Percentiles rank a stretch among this genome's conserved stretches.
phyloP scores from a whole-genome alignment of 306 rosid genomes.

The Abrus precatorius region DNA sequence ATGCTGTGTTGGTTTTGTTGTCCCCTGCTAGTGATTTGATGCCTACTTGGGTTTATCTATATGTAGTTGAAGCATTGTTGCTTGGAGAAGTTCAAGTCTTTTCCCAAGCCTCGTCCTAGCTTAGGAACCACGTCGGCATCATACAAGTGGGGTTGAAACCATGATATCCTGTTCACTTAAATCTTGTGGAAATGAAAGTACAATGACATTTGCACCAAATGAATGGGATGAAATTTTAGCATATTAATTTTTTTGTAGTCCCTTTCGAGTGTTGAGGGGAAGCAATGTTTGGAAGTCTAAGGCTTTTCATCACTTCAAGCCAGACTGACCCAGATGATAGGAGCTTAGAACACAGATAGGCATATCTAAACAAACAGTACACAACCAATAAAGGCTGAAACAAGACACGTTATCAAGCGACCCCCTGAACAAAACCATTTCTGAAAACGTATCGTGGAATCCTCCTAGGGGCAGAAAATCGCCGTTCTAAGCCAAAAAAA shows the following conservation, averaged over 20 bases:
- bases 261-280: background rate
- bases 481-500: too few species aligned
- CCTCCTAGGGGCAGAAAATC: too few species aligned
- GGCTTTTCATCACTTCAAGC: background rate
- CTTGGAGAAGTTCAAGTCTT: slow-evolving; percentile 37
- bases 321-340: background rate
- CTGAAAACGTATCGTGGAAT: too few species aligned
- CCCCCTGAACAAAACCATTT: too few species aligned
- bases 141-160: slow-evolving; percentile 31
- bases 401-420: background rate
- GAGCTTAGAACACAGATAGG: background rate
- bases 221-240: slow-evolving; percentile 19
- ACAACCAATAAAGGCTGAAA: background rate
- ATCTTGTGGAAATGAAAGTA: slow-evolving; percentile 32
- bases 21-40: slow-evolving; percentile 28
- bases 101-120: slow-evolving; percentile 15
- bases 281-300: background rate
- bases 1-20: slow-evolving; percentile 29
- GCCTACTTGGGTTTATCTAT: slow-evolving; percentile 25
- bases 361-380: background rate
- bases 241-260: background rate
- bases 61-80: slow-evolving; percentile 39
- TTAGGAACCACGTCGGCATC: slow-evolving; percentile 14
- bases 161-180: background rate
- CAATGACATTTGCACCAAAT: slow-evolving; percentile 19